Base-by-base conservation (phyloP, 768 basidiomycete species). In the Paxillus involutus region DNA sequence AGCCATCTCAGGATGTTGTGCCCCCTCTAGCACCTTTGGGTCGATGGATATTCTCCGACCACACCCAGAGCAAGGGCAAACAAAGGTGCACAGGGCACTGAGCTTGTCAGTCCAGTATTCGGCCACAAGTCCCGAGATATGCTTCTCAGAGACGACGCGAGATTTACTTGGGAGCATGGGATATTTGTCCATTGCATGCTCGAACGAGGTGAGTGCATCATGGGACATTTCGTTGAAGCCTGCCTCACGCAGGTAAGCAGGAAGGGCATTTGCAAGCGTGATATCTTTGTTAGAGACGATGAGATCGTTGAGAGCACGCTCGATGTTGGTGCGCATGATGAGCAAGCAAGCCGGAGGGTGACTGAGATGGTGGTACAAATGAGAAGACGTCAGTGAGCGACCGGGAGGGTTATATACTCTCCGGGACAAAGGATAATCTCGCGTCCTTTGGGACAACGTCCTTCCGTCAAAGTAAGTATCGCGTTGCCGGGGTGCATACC, bases 161-260 rank as follows among this genome's bases (percentile, higher is more conserved):
- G 53, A 51, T 37, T 42, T 41, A 48, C 40, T 30, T 2, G 47
- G 40, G 17, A 43, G 48, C 26, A 14, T 45, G 2, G 51, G 59
- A 51, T 52, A 58, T 56, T 63, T 60, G 24, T 60, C 56, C 44
- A 53, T 19, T 8, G 61, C 58, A n/a, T 52, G 52, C 35, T 63
- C 58, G 13, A 62, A 59, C 13, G 50, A 41, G 44, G n/a, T 13
- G 50, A 57, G 43, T 9, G 53, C 58, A 1, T 63, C 62, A 39
- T 36, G 13, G 32, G 26, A 40, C 33, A 53, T 24, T n/a, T 45
- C 26, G 10, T 51, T 13, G 39, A 52, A 60, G 9, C 62, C 62
- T 44, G 55, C 62, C 21, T 43, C 47, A 32, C 13, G 42, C 24
- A 63, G 21, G 49, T 53, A 54, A 16, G 51, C 56, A 21, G 40